Conservation (phyloP, 768 basidiomycete genomes). For the Xerocomus brunneocitrinus region DNA sequence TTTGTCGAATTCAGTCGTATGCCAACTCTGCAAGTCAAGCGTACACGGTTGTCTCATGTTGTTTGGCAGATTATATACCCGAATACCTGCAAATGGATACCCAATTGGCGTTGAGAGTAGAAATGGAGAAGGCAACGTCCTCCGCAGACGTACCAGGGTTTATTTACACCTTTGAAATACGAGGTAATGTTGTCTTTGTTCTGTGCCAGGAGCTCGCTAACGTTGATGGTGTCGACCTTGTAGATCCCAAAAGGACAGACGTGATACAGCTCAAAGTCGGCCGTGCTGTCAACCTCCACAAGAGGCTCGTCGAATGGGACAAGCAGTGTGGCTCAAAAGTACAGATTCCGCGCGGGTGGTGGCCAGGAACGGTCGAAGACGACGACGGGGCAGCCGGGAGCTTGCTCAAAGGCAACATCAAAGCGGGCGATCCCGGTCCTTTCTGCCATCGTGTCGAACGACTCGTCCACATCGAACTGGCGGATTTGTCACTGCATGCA, state of each 20-base stretch:
- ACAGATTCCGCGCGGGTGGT: constrained; percentile 69
- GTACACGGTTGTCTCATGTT: constrained; percentile 6
- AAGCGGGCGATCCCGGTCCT: constrained; percentile 54
- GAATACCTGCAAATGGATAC: constrained; percentile 58
- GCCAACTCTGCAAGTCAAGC: constrained; percentile 6
- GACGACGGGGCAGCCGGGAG: constrained; percentile 36
- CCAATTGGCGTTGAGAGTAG: constrained; percentile 48
- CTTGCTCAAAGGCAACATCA: constrained; percentile 62
- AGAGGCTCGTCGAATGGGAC: constrained; percentile 73
- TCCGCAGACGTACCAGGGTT: constrained; percentile 63
- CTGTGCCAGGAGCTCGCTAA: neutral
- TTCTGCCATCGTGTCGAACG: constrained; percentile 75
- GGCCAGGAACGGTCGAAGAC: constrained; percentile 53
- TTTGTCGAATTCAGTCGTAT: constrained; percentile 60
- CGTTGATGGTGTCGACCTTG: constrained; percentile 5
- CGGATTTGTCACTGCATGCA: constrained; percentile 55
- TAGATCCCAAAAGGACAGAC: constrained; percentile 33
- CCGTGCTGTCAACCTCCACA: constrained; percentile 65
- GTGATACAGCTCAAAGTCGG: constrained; percentile 74
- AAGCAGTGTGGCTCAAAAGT: constrained; percentile 78
- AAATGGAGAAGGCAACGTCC: constrained; percentile 54
- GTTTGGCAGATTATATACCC: constrained; percentile 61
- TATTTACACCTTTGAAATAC: constrained; percentile 80
- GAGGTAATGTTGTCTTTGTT: constrained; percentile 40
- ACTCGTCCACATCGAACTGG: constrained; percentile 75